Percentiles rank a stretch among this genome's conserved stretches.
These are phyloP conservation scores for Aspergillus flavus DNA, from an alignment of 2,329 filamentous ascomycete species.

Conservation along the genomic window DNA sequence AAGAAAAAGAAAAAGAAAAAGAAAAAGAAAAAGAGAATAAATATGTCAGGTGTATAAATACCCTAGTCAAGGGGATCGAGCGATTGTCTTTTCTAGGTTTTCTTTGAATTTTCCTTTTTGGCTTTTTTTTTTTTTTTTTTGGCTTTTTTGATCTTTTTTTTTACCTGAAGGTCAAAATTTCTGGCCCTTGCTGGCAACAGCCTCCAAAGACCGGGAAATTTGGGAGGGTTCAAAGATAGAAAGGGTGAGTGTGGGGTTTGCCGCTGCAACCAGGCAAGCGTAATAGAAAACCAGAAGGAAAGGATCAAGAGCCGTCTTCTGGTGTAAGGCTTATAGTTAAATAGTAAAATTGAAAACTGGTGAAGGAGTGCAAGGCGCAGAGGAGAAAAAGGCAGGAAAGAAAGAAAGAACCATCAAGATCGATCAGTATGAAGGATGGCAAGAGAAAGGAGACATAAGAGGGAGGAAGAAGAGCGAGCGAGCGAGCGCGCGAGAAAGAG, in stretches of 20 bases:
- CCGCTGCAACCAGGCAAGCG: constrained; percentile 38
- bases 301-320: not conserved
- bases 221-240: constrained; percentile 12
- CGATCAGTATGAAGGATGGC: not conserved
- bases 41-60: not conserved
- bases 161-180: constrained; percentile 1
- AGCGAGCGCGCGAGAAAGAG: constrained; percentile 1
- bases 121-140: not conserved
- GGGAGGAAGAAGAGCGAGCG: constrained; percentile 2
- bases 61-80: not conserved
- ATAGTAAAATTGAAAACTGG: not conserved
- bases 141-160: not conserved
- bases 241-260: constrained; percentile 26
- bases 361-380: not conserved
- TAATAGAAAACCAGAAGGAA: constrained; percentile 15
- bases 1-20: not conserved
- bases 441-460: constrained; percentile 6
- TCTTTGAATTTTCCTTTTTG: not conserved
- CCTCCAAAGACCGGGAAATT: constrained; percentile 7
- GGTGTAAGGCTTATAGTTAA: not conserved
- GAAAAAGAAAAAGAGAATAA: not conserved
- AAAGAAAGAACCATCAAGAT: constrained; percentile 2
- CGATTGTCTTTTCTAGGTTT: not conserved
- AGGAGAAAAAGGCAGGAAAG: not conserved
- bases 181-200: constrained; percentile 15